A percentile compares a stretch with the other conserved stretches of the same genome.
Evolutionary conservation across 345 rosid genomes (phyloP).

Genomic region (Mallotus nudiflorus): DNA sequence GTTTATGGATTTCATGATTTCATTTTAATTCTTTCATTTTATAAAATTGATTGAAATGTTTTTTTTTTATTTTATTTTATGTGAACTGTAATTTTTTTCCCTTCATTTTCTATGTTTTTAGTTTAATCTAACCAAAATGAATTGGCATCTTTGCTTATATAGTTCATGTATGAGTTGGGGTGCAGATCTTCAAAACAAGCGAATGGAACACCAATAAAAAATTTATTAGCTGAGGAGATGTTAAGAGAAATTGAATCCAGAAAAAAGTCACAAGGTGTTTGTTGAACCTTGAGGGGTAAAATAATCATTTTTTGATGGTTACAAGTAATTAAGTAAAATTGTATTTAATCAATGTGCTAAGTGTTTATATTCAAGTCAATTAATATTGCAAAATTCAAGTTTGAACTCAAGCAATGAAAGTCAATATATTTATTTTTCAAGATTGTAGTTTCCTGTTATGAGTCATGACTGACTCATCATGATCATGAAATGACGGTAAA

Average conservation of each 20-base stretch:
- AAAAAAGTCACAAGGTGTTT: slow-evolving; percentile 69
- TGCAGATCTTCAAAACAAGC: slow-evolving; percentile 40
- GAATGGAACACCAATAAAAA: slow-evolving; percentile 61
- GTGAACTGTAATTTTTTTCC: background rate
- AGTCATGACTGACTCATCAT: too few relatives aligned
- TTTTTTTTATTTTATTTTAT: slow-evolving; percentile 4
- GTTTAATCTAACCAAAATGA: background rate
- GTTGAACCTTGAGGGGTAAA: too few relatives aligned
- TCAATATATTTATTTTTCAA: too few relatives aligned
- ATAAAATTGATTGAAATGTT: background rate
- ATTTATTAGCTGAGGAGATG: slow-evolving; percentile 82
- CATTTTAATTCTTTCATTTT: background rate
- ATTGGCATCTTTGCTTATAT: slow-evolving; percentile 12
- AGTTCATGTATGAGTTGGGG: slow-evolving; percentile 49
- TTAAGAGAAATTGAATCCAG: slow-evolving; percentile 65
- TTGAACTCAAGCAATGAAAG: too few relatives aligned
- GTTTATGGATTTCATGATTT: slow-evolving; percentile 7
- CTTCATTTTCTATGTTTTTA: background rate
- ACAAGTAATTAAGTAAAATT: too few relatives aligned
- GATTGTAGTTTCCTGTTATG: too few relatives aligned
- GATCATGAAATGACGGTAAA: too few relatives aligned
- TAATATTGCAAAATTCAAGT: too few relatives aligned
- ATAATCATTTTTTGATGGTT: too few relatives aligned
- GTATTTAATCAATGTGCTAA: too few relatives aligned
- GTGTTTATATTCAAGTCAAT: too few relatives aligned